phyloP scores from a whole-genome alignment of 257 asterid species.

The Lycium barbarum region DNA sequence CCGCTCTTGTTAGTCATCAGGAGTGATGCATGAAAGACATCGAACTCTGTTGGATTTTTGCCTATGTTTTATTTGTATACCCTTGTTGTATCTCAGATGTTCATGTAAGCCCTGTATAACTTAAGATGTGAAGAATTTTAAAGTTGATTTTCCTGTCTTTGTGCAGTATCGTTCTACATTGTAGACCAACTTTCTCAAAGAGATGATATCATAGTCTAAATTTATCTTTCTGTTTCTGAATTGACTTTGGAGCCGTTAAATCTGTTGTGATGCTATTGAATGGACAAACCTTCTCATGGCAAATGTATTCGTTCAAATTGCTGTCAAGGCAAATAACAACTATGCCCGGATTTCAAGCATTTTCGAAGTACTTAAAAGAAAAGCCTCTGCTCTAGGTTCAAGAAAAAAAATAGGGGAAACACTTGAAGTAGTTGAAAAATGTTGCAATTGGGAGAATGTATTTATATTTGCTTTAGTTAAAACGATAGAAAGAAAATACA shows the following conservation, averaged over 20 bases:
- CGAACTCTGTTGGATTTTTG: neutral
- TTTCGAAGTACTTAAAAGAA: neutral
- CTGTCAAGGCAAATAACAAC: neutral
- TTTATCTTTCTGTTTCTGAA: neutral
- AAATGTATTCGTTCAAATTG: neutral
- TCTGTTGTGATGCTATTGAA: neutral
- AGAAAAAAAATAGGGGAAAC: no score
- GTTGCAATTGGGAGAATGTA: neutral
- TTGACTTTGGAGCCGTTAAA: neutral
- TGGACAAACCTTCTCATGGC: neutral
- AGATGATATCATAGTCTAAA: neutral
- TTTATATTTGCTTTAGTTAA: no score
- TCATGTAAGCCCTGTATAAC: constrained; percentile 23
- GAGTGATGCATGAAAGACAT: constrained; percentile 29
- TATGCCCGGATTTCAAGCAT: neutral
- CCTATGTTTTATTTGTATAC: constrained; percentile 36
- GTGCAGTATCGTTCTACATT: neutral
- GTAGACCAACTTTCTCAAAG: neutral
- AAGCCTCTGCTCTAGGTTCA: neutral
- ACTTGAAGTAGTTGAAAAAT: neutral
- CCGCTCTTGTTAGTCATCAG: constrained; percentile 5
- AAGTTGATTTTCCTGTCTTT: neutral
- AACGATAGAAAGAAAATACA: no score
- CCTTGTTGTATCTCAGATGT: neutral
- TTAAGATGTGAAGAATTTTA: constrained; percentile 10